A percentile compares a stretch with the other conserved stretches of the same genome.
Evolutionary conservation across 2,329 filamentous ascomycete genomes (phyloP).

Genomic region (Paecilomyces dactylethromorphus): DNA sequence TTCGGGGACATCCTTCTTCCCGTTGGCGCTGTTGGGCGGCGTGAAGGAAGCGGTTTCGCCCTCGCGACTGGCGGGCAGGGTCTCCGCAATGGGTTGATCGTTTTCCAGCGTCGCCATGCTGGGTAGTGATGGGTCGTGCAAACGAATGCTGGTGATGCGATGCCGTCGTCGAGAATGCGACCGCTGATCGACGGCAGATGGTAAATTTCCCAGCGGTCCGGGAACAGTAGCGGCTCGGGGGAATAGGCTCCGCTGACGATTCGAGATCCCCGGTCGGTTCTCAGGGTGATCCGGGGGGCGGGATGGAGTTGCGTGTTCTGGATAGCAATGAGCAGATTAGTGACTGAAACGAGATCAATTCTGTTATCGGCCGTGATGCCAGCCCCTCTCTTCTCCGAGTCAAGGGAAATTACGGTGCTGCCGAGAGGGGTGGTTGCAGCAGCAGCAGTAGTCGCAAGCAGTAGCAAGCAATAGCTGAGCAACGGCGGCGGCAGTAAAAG

Average conservation of each 20-base stretch:
- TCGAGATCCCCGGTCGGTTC: slow-evolving; percentile 2
- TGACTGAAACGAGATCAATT: background rate
- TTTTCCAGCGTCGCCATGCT: slow-evolving; percentile 31
- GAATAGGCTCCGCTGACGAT: slow-evolving; percentile 6
- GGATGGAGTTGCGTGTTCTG: background rate
- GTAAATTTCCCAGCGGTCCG: slow-evolving; percentile 35
- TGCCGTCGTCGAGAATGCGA: slow-evolving; percentile 34
- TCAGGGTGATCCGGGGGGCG: background rate
- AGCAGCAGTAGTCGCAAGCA: no score
- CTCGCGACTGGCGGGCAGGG: slow-evolving; percentile 16
- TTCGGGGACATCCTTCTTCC: slow-evolving; percentile 37
- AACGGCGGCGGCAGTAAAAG: background rate
- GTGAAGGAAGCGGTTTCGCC: slow-evolving; percentile 32
- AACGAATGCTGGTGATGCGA: slow-evolving; percentile 8
- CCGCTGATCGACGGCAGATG: slow-evolving; percentile 37
- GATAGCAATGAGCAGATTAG: background rate
- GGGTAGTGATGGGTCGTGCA: slow-evolving; percentile 8
- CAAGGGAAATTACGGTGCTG: background rate
- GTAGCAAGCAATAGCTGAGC: background rate
- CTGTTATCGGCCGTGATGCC: background rate
- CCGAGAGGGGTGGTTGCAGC: background rate
- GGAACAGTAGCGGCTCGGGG: slow-evolving; percentile 14
- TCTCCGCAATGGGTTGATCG: slow-evolving; percentile 23
- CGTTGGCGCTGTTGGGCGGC: slow-evolving; percentile 37
- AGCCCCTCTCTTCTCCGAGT: background rate